Evolutionary conservation across 23 red algal species (phyloP).

Genomic region (Chondrus crispus): DNA sequence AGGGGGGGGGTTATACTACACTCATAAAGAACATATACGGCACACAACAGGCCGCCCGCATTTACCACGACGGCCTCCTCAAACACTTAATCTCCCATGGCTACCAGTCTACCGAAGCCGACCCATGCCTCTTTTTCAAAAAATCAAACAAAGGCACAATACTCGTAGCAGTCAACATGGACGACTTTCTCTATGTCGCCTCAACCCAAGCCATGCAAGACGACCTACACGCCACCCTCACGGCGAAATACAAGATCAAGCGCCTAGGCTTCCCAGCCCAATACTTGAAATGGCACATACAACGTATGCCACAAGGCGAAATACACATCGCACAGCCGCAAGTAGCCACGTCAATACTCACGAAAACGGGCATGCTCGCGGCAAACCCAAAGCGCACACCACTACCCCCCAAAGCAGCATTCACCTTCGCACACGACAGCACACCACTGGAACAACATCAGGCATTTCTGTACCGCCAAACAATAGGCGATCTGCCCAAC

Average conservation of each 20-base stretch:
- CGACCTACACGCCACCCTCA: neutral
- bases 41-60: neutral
- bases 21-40: conserved; percentile 60
- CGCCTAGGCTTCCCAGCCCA: neutral
- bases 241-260: neutral
- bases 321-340: conserved; percentile 10
- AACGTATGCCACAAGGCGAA: neutral
- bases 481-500: conserved; percentile 1
- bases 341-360: neutral
- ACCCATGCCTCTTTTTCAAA: conserved; percentile 18
- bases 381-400: neutral
- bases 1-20: no score
- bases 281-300: neutral
- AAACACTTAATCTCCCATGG: neutral
- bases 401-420: neutral
- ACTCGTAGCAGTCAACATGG: neutral
- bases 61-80: neutral
- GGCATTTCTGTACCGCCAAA: conserved; percentile 9
- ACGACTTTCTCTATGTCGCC: neutral
- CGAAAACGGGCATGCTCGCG: neutral
- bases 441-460: neutral
- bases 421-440: neutral
- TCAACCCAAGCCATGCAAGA: neutral
- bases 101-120: neutral
- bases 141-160: neutral